phyloP scores from a whole-genome alignment of 805 yeast genomes.

The Myxozyma lipomycoides region DNA sequence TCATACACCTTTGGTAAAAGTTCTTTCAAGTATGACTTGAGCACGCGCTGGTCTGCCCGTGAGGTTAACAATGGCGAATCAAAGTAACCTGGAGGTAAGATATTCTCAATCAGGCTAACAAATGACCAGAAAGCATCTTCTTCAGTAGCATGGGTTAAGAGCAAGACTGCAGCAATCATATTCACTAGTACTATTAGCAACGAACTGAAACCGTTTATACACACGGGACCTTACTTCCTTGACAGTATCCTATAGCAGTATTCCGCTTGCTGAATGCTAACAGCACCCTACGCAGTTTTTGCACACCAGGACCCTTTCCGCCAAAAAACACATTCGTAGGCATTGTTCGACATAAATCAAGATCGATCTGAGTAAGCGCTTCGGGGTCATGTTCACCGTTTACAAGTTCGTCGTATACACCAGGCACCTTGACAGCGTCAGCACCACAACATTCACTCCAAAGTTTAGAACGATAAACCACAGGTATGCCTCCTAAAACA shows the following conservation, averaged over 20 bases:
- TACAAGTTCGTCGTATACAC: conserved; percentile 42
- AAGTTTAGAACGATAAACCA: conserved; percentile 44
- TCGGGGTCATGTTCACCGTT: conserved; percentile 31
- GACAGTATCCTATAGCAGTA: conserved; percentile 53
- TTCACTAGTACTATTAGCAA: conserved; percentile 43
- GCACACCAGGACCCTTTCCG: conserved; percentile 52
- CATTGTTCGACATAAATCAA: conserved; percentile 54
- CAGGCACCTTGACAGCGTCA: conserved; percentile 43
- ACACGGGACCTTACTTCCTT: conserved; percentile 39
- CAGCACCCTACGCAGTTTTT: conserved; percentile 45
- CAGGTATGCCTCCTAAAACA: conserved; percentile 48
- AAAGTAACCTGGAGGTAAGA: conserved; percentile 46
- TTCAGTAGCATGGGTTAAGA: conserved; percentile 44
- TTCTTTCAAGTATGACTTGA: conserved; percentile 39
- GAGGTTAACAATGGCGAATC: conserved; percentile 39
- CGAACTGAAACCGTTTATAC: neutral
- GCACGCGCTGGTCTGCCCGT: conserved; percentile 42
- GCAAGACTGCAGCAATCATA: conserved; percentile 51
- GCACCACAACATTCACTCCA: conserved; percentile 59
- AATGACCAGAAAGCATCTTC: conserved; percentile 54
- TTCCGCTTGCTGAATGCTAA: conserved; percentile 49
- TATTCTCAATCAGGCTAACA: conserved; percentile 47
- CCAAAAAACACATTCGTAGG: conserved; percentile 53
- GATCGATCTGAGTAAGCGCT: conserved; percentile 48
- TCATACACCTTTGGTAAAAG: conserved; percentile 42